Evolutionary conservation across 768 basidiomycete species (phyloP), one percentile per base, ranked within the genome.

Genomic region (Terana coerulea): DNA sequence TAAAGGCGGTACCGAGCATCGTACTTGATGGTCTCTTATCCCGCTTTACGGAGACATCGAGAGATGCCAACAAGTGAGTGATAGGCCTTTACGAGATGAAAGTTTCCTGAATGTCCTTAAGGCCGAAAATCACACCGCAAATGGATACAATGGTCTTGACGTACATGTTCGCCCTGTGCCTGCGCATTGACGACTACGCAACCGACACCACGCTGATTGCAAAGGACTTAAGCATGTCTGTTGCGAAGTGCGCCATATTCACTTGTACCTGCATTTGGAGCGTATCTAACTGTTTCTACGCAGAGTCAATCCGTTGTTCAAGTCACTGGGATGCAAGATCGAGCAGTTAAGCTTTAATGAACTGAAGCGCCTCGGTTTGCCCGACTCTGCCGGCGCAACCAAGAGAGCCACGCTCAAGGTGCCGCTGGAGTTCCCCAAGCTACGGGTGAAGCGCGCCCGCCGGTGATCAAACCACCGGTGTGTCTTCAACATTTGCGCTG

Each of bases 341-440:
- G 72, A 71, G 41, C 73, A 78, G 39, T 67, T 88, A 21, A 69
- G 73, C 2, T 69, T 77, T 7, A 74, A 75, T 14, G 89, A 95
- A 55, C 75, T 91, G 6, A 81, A 83, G 52, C 74, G 77, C 54
- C 72, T 88, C 31, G 88, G 90, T 9, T 69, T 93, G 17, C 75
- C 85, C 0, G 76, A 84, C 40, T 76, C 73, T 28, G 80, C 79
- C 2, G 83, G 76, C 7, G 79, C 78, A 31, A 75, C 75, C 35
- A 88, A 87, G 62, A 77, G 84, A 47, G 94, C 93, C 0, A 71
- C 86, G 0, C 73, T 98, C 49, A 79, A 70, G 36, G 78, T 82
- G 0, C 95, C 95, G 2, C 75, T 95, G 1, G 74, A 79, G 54
- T 97, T 97, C 69, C 94, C 93, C 0, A 89, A 88, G 62, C 75